Evolutionary conservation across 345 rosid species (phyloP), one percentile per base, ranked within the genome.

Genomic region (Lagerstroemia speciosa): DNA sequence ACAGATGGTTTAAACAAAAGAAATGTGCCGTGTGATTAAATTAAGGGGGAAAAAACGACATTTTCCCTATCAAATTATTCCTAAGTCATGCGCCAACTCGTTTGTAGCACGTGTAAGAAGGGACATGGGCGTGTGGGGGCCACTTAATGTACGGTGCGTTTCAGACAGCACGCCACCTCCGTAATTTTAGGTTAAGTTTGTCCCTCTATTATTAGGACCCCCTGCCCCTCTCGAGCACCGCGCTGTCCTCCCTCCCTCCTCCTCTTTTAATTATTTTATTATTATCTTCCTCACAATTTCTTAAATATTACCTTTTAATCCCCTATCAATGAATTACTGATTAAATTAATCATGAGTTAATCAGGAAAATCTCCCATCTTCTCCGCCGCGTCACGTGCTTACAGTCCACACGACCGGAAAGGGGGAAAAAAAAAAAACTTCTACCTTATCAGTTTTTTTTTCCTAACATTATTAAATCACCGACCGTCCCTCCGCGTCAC

Each of bases 161-260:
- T 73, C 69, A 41, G 81, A 75, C 78, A 77, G 75, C 83, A 79
- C 83, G 85, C 82, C 82, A 77, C 77, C 74, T 83, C 87, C 87
- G 82, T 66, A 65, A 81, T 77, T 81, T 83, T 53, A 77, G 87
- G 87, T 66, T 2, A 14, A 63, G 48, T 22, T 67, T 58, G 79
- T 67, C 76, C n/a, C 61, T 26, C 48, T 50, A 55, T 66, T 67
- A 12, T 43, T 65, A 55, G 38, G 34, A 10, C 48, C 12, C 67
- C 26, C 41, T 14, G 40, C 12, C 22, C 69, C 46, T 84, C 45
- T 84, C 45, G 83, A 82, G 89, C 86, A 69, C 84, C 83, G 86
- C 78, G 89, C 78, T 64, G 20, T 8, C 55, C 46, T 34, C 62
- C 52, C 58, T 16, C 67, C 65, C 41, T 62, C 31, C 37, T 11